Evolutionary conservation across 2,329 filamentous ascomycete species (phyloP).

Genomic region (Aureobasidium leucospermi): DNA sequence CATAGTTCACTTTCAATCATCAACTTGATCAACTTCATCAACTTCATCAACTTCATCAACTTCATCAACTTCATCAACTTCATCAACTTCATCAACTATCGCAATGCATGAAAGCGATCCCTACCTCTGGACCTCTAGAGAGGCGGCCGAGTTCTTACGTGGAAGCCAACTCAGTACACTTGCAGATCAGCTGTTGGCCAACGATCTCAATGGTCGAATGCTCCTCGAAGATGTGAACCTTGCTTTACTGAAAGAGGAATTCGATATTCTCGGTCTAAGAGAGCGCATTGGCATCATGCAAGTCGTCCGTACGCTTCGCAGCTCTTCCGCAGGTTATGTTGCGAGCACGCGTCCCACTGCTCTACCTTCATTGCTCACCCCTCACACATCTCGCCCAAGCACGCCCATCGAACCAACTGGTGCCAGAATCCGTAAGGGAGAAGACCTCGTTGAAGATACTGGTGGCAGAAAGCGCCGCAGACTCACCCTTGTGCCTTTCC

Average conservation of each 20-base stretch:
- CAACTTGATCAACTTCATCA: neutral
- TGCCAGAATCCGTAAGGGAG: slow-evolving; percentile 17
- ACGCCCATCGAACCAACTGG: neutral
- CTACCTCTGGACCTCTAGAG: slow-evolving; percentile 63
- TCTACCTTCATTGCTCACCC: neutral
- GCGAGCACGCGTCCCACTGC: neutral
- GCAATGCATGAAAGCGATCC: slow-evolving; percentile 49
- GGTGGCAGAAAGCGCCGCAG: slow-evolving; percentile 29
- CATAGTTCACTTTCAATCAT: neutral
- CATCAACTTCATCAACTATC: neutral
- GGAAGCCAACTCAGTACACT: slow-evolving; percentile 37
- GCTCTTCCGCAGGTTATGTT: neutral
- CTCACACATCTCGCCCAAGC: neutral
- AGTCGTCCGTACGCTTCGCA: slow-evolving; percentile 51
- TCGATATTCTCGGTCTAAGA: slow-evolving; percentile 51
- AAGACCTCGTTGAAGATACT: slow-evolving; percentile 21
- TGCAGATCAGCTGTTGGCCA: slow-evolving; percentile 48
- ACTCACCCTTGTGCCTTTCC: slow-evolving; percentile 19
- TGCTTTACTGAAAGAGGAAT: slow-evolving; percentile 43
- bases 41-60: neutral
- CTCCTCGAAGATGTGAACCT: slow-evolving; percentile 53
- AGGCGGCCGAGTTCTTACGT: slow-evolving; percentile 61
- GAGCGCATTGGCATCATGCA: slow-evolving; percentile 52
- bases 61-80: no score
- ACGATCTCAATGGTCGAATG: slow-evolving; percentile 58